Conservation (phyloP, 345 rosid species). For the Nephelium lappaceum region DNA sequence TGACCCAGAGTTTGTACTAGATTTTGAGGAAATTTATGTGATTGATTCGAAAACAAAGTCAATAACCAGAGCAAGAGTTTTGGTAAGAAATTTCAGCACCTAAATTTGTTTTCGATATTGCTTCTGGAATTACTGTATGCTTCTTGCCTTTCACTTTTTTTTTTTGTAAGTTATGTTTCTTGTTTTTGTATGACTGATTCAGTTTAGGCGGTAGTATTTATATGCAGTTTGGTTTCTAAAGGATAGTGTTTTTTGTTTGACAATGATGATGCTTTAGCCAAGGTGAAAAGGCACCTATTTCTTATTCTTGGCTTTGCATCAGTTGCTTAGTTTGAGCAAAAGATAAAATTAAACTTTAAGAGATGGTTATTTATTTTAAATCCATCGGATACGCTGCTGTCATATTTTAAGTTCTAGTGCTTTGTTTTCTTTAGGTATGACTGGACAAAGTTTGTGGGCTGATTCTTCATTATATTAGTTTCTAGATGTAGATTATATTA, state of each 20-base stretch:
- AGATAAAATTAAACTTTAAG: background rate
- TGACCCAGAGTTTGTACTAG: constrained; percentile 87
- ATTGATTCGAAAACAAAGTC: constrained; percentile 89
- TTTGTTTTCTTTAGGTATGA: background rate
- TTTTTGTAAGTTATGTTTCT: background rate
- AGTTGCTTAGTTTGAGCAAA: background rate
- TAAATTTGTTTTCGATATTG: background rate
- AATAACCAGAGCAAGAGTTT: constrained; percentile 87
- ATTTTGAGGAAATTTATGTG: constrained; percentile 92
- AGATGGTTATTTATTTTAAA: background rate
- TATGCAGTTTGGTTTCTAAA: background rate
- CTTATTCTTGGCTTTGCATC: background rate
- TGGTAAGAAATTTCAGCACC: constrained; percentile 44
- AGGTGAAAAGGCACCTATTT: background rate
- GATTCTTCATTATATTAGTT: background rate
- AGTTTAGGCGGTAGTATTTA: background rate
- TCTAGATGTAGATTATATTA: background rate
- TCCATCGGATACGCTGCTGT: background rate
- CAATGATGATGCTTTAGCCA: background rate
- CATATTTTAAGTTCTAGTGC: background rate
- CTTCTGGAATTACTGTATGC: background rate
- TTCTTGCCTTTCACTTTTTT: background rate
- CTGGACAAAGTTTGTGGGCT: background rate
- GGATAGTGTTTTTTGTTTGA: background rate
- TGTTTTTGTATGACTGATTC: background rate